Base-by-base conservation (phyloP, 768 basidiomycete species). In the Rubroboletus satanas region DNA sequence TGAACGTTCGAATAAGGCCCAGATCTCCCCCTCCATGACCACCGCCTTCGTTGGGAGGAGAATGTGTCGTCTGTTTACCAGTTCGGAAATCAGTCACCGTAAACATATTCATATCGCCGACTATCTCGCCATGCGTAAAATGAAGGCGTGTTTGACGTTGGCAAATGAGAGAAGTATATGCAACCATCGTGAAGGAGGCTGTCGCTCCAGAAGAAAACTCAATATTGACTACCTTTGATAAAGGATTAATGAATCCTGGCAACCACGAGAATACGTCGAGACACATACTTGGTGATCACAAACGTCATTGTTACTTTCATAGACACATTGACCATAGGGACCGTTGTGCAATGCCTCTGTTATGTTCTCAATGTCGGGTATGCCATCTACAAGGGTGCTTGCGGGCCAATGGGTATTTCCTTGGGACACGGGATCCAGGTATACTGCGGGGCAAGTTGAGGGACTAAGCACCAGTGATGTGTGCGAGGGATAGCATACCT, bases 121-220 rank as follows among this genome's bases (percentile, higher is more conserved):
- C 77, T 49, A 95, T 85, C 72, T 94, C 93, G 5, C 93, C 93
- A 54, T 90, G 80, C 3, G 86, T 84, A 62, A 94, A 94, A 67
- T 94, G 91, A 65, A 93, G 74, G 14, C 89, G 81, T 5, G 88
- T 86, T 63, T 90, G 85, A n/a, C 93, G 85, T 33, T 88, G 78
- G 69, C 93, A 93, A 43, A 93, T 80, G 41, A 80, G 74, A n/a
- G 81, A 79, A 0, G 90, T 89, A 66, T 83, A 89, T 12, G 93
- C 93, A 45, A 91, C 80, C 90, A 95, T 93, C 18, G 93, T 93
- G 69, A 95, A 89, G 0, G 89, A 89, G 12, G 81, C 89, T 0
- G 93, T 94, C 29, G 82, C 77, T 15, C 91, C 90, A 48, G 83
- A 83, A 7, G 86, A 83, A 68, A 90, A 95, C 64, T 93, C 88